Conservation (phyloP, 176 grass and related monocot species). For the Lolium perenne region DNA sequence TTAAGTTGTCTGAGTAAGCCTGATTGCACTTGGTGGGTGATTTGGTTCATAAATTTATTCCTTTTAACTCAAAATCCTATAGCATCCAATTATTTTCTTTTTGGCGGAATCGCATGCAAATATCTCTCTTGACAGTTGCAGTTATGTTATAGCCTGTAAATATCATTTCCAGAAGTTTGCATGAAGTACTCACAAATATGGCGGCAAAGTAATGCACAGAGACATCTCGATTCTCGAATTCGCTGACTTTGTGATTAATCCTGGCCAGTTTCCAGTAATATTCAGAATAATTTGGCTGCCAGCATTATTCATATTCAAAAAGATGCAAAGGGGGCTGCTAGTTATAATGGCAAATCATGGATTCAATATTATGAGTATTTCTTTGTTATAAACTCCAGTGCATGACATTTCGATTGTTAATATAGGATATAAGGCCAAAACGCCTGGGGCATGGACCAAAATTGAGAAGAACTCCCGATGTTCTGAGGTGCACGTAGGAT, state of each 20-base stretch:
- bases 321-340: neutral
- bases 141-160: slow-evolving; percentile 21
- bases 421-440: slow-evolving; percentile 82
- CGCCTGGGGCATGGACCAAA: slow-evolving; percentile 54
- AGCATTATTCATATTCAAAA: neutral
- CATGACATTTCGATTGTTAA: slow-evolving; percentile 45
- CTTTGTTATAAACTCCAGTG: neutral
- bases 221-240: neutral
- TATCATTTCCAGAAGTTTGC: neutral
- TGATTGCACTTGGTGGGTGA: neutral
- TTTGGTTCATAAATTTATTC: slow-evolving; percentile 26
- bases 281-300: neutral
- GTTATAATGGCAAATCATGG: neutral
- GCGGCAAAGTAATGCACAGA: neutral
- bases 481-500: slow-evolving; percentile 67
- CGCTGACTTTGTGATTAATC: slow-evolving; percentile 16
- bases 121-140: neutral
- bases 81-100: neutral
- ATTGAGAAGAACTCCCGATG: slow-evolving; percentile 67
- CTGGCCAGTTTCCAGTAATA: neutral
- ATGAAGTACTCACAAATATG: slow-evolving; percentile 2
- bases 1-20: slow-evolving; percentile 7
- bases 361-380: neutral
- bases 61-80: neutral
- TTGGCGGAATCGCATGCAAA: neutral